These are phyloP conservation scores for Boletus smithii DNA, from an alignment of 1,284 basidiomycete species.

Conservation along the genomic window DNA sequence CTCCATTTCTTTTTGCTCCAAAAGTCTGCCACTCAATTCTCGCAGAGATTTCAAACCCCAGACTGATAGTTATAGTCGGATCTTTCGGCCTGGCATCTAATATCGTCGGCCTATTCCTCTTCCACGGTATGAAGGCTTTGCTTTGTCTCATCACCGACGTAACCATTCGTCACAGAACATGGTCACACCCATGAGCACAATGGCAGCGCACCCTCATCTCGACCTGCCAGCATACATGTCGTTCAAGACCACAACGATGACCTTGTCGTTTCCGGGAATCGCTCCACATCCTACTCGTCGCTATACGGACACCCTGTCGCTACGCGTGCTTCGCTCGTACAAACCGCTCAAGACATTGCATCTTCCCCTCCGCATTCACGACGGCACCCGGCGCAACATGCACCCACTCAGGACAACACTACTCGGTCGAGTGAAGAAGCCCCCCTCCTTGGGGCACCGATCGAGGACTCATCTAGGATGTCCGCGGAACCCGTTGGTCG, in stretches of 20 bases:
- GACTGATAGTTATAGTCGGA: constrained; percentile 88
- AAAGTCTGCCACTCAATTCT: constrained; percentile 10
- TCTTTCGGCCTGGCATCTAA: constrained; percentile 89
- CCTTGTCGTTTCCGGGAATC: constrained; percentile 36
- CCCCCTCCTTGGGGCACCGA: constrained; percentile 36
- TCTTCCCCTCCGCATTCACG: constrained; percentile 24
- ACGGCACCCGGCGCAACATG: constrained; percentile 7
- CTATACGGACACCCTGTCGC: constrained; percentile 86
- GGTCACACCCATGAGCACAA: constrained; percentile 55
- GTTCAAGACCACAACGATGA: constrained; percentile 20
- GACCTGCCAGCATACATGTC: constrained; percentile 25
- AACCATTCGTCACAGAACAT: constrained; percentile 53
- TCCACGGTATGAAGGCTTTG: constrained; percentile 70
- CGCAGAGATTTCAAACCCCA: constrained; percentile 85
- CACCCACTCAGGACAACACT: constrained; percentile 26
- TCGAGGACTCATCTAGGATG: constrained; percentile 8
- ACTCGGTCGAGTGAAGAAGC: constrained; percentile 35
- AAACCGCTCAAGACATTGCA: constrained; percentile 82
- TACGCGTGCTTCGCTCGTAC: constrained; percentile 84
- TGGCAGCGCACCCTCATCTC: constrained; percentile 32
- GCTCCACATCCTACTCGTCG: constrained; percentile 55
- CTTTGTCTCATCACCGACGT: constrained; percentile 1
- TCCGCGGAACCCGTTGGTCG: constrained; percentile 27
- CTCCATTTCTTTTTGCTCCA: constrained; percentile 8
- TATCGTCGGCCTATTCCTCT: constrained; percentile 89